Base-by-base conservation (phyloP, 2,329 filamentous ascomycete species). In the Tricladium varicosporioides region DNA sequence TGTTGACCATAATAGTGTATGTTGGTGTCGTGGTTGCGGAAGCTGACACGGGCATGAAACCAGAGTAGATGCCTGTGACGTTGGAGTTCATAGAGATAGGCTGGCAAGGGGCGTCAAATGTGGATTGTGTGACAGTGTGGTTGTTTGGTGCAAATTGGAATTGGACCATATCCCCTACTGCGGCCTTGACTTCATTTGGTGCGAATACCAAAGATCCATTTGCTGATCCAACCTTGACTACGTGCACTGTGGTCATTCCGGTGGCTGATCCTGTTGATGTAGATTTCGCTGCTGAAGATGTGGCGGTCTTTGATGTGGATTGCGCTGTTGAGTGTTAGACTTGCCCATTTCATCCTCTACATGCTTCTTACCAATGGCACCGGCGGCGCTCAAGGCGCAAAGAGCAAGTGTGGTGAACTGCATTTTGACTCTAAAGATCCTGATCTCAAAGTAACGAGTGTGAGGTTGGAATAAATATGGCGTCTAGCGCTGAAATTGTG, bases 41-140 rank as follows among this genome's bases (percentile, higher is more conserved):
- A 57, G 83, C 81, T 2, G 78, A 77, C 44, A 84, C 86, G 61
- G 84, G 82, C 75, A 84, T 80, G 76, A 83, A 89, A 58, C 87
- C 86, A 1, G 83, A 86, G 76, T 80, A 87, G 75, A 92, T 79
- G 60, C 85, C 85, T 2, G 75, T 74, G 45, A 76, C 69, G 67
- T 81, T 80, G 72, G 76, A 72, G 54, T 76, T 73, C 61, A 57
- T 44, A 16, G 70, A 67, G 64, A 88, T 81, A 51, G 88, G 87
- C 27, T 80, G 71, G 75, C 89, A 92, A 11, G 88, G 88, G 55
- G 80, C 73, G 66, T 87, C 85, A 67, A 92, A 93, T 66, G 79
- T 84, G 48, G 89, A 90, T 76, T 92, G 88, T 14, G 86, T 88
- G 57, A 92, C 84, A 51, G 88, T 92, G 80, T 93, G 89, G 78